Percentiles rank a stretch among this genome's conserved stretches.
Evolutionary conservation across 352 stramenopile species (phyloP).

Genomic region (Phytophthora tubulina): DNA sequence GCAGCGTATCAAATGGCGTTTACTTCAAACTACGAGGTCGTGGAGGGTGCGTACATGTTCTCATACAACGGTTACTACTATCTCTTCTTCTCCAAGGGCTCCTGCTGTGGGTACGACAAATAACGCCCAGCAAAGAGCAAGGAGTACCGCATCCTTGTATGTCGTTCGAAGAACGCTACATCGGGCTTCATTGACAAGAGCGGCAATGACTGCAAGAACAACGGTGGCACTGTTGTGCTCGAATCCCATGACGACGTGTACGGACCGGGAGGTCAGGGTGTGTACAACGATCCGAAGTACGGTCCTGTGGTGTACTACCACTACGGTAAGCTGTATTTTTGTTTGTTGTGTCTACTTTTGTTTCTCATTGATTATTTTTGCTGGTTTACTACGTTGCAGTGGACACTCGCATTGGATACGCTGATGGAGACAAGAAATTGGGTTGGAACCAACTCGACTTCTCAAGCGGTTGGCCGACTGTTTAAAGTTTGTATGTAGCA

Average conservation of each 20-base stretch:
- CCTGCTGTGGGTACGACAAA: slow-evolving; percentile 48
- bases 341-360: not conserved
- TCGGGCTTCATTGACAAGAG: slow-evolving; percentile 51
- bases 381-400: not conserved
- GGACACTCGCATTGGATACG: slow-evolving; percentile 44
- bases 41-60: slow-evolving; percentile 54
- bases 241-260: slow-evolving; percentile 55
- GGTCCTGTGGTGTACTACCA: slow-evolving; percentile 67
- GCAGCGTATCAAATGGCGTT: slow-evolving; percentile 40
- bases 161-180: slow-evolving; percentile 48
- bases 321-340: slow-evolving; percentile 45
- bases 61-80: slow-evolving; percentile 53
- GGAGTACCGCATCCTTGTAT: slow-evolving; percentile 60
- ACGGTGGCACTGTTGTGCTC: slow-evolving; percentile 54
- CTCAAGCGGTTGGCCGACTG: not conserved
- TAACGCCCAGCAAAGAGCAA: slow-evolving; percentile 43
- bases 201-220: slow-evolving; percentile 45
- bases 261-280: slow-evolving; percentile 55
- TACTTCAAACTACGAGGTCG: slow-evolving; percentile 43
- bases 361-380: not conserved
- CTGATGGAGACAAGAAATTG: slow-evolving; percentile 56
- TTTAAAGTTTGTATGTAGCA: not conserved
- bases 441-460: slow-evolving; percentile 53
- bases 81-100: slow-evolving; percentile 55
- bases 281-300: slow-evolving; percentile 55